phyloP scores from a whole-genome alignment of 805 yeast genomes.

The Clavispora fructus region DNA sequence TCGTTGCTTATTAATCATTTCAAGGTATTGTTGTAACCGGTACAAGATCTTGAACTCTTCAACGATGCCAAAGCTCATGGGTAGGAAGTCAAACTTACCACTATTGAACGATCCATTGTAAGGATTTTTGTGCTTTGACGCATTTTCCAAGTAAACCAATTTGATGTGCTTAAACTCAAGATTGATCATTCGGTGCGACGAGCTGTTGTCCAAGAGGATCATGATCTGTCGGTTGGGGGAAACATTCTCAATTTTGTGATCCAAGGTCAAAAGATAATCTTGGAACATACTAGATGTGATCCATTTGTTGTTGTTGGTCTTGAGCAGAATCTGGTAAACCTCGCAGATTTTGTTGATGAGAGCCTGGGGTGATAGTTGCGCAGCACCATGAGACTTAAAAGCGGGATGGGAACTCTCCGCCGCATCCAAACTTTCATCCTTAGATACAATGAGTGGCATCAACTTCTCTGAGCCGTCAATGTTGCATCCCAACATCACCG shows the following conservation, averaged over 20 bases:
- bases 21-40: slow-evolving; percentile 52
- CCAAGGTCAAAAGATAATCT: slow-evolving; percentile 55
- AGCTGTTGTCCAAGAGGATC: slow-evolving; percentile 55
- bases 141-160: slow-evolving; percentile 34
- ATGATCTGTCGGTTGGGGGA: slow-evolving; percentile 44
- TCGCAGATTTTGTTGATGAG: slow-evolving; percentile 41
- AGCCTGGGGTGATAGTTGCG: slow-evolving; percentile 9
- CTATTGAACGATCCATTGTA: slow-evolving; percentile 34
- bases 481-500: slow-evolving; percentile 60
- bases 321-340: slow-evolving; percentile 49
- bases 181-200: slow-evolving; percentile 52
- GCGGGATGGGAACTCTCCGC: slow-evolving; percentile 21
- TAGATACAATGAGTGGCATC: slow-evolving; percentile 57
- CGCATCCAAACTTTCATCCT: slow-evolving; percentile 43
- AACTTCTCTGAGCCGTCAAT: slow-evolving; percentile 59
- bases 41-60: slow-evolving; percentile 57
- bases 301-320: slow-evolving; percentile 59
- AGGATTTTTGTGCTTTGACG: slow-evolving; percentile 33
- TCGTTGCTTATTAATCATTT: slow-evolving; percentile 30
- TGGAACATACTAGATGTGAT: slow-evolving; percentile 58
- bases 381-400: slow-evolving; percentile 12
- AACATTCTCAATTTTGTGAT: slow-evolving; percentile 47
- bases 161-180: slow-evolving; percentile 32
- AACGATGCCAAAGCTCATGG: slow-evolving; percentile 60
- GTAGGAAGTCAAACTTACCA: slow-evolving; percentile 48